phyloP scores from a whole-genome alignment of 2,329 filamentous ascomycete genomes.

The Cladobotryum protrusum region DNA sequence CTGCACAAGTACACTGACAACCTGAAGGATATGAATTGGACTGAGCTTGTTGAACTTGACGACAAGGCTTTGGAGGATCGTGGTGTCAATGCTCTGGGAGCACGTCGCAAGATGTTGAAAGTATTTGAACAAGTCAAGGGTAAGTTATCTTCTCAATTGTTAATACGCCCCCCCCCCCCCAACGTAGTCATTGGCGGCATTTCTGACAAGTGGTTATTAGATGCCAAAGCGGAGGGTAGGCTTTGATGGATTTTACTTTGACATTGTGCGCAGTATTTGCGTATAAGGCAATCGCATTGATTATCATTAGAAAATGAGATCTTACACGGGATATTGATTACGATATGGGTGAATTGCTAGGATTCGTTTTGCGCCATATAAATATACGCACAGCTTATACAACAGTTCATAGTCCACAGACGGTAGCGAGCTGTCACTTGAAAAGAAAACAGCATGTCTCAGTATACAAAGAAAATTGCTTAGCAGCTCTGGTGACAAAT shows the following conservation, averaged over 20 bases:
- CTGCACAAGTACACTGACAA: constrained; percentile 99
- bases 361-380: not conserved
- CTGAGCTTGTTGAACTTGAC: constrained; percentile 82
- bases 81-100: constrained; percentile 91
- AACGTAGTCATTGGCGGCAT: not conserved
- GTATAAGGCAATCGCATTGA: not conserved
- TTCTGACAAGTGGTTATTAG: constrained; percentile 33
- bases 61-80: constrained; percentile 89
- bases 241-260: constrained; percentile 36
- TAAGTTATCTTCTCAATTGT: constrained; percentile 26
- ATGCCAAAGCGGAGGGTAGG: constrained; percentile 70
- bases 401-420: no score
- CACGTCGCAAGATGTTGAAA: constrained; percentile 96
- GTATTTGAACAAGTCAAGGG: constrained; percentile 95
- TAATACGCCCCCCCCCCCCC: not conserved
- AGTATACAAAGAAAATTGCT: no score
- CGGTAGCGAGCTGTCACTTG: no score
- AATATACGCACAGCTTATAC: not conserved
- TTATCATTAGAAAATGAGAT: not conserved
- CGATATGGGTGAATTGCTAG: constrained; percentile 8
- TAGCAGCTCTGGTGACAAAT: no score
- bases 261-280: not conserved
- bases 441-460: no score
- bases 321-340: constrained; percentile 2
- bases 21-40: constrained; percentile 95